Base-by-base conservation (phyloP, 345 rosid species). In the Citrus inodora region DNA sequence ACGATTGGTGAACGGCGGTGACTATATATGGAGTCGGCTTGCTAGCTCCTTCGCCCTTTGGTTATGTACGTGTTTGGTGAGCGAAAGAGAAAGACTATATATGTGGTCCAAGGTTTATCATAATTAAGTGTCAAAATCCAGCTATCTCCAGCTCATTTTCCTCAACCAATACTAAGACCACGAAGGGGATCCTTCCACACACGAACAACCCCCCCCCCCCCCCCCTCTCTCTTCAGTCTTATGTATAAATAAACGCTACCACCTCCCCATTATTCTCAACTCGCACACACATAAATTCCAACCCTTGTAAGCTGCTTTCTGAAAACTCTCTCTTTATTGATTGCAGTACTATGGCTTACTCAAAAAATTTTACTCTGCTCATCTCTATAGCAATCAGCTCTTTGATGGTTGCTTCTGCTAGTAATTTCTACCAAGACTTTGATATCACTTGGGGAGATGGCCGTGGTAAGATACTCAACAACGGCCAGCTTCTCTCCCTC, bases 361-460 rank as follows among this genome's bases (percentile, higher is more conserved):
- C 7, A 5, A 73, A 58, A 0, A 37, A 3, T 21, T 53, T 51
- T 51, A 40, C 32, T 9, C 25, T 73, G 37, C 24, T 74, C 10
- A 21, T 75, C 19, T 75, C 70, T 61, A 21, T 63, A n/a, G 38
- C 32, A 16, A 8, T 74, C 46, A 30, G 78, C 65, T 67, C 56
- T 25, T 56, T 56, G 7, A 14, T 76, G 66, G 53, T 76, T 67
- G 72, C 67, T 17, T 53, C 33, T 32, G 86, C 73, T 56, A 37
- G 58, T 11, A 82, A 82, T 61, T 82, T 86, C 64, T 32, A 78
- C 80, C 68, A 66, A 21, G 81, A 88, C 28, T 76, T 84, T 19
- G 86, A 81, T 7, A 80, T 88, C 17, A 81, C 80, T 6, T 88
- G 88, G 87, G 90, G 90, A 63, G 83, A 78, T 30, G 88, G 86